These are phyloP conservation scores for Candolleomyces eurysporus DNA, from an alignment of 768 basidiomycete genomes.

Conservation along the genomic window DNA sequence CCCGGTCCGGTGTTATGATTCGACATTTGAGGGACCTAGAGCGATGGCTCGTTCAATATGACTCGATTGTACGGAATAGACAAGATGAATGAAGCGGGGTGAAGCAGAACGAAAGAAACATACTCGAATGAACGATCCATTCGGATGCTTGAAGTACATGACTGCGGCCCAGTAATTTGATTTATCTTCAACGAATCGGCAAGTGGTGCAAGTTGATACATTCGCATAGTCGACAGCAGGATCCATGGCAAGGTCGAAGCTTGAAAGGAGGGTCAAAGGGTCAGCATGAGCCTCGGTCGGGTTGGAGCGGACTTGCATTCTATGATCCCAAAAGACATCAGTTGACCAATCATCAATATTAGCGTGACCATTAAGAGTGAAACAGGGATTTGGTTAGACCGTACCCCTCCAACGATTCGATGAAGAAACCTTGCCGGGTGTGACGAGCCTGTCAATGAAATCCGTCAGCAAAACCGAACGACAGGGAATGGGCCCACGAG, in stretches of 20 bases:
- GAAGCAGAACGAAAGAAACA: too few relatives aligned
- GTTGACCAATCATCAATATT: neutral
- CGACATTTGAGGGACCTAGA: constrained; percentile 10
- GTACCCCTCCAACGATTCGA: constrained; percentile 9
- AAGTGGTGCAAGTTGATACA: constrained; percentile 8
- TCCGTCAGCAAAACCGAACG: neutral
- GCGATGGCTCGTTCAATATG: too few relatives aligned
- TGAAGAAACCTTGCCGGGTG: constrained; percentile 8
- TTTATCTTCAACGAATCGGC: constrained; percentile 8
- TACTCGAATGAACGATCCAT: constrained; percentile 5
- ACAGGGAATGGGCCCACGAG: neutral
- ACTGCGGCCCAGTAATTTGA: constrained; percentile 8
- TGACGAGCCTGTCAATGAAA: constrained; percentile 3
- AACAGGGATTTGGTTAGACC: neutral
- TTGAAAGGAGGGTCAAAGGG: neutral
- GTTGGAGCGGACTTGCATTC: neutral
- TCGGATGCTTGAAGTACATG: constrained; percentile 7
- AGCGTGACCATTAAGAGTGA: neutral
- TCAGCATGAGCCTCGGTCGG: neutral
- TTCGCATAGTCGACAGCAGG: neutral
- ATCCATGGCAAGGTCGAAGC: constrained; percentile 10
- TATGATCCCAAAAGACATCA: neutral
- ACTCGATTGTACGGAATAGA: too few relatives aligned
- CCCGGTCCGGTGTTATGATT: constrained; percentile 9
- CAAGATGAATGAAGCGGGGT: too few relatives aligned